These are phyloP conservation scores for Trametes coccinea DNA, from an alignment of 768 basidiomycete species.

Conservation along the genomic window DNA sequence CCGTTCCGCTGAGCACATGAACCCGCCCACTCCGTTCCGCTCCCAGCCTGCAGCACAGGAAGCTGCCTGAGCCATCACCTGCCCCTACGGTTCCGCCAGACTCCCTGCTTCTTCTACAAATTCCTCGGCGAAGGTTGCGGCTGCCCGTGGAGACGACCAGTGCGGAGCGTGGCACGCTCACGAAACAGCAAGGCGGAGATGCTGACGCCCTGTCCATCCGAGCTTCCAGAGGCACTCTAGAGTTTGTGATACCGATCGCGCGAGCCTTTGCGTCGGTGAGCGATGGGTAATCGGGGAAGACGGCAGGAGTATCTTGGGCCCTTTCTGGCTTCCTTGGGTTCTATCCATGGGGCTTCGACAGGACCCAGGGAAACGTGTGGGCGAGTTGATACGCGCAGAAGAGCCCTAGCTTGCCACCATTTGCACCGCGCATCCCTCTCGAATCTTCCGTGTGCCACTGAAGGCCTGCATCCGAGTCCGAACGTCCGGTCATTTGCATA, in stretches of 20 bases:
- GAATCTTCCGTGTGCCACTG: not conserved
- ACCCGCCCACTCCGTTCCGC: slow-evolving; percentile 3
- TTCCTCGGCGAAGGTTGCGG: not conserved
- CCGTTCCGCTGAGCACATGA: slow-evolving; percentile 11
- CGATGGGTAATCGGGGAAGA: slow-evolving; percentile 49
- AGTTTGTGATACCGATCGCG: slow-evolving; percentile 39
- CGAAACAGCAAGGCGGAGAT: too few relatives aligned
- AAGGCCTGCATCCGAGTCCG: too few relatives aligned
- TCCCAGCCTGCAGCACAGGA: slow-evolving; percentile 24
- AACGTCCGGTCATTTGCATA: too few relatives aligned
- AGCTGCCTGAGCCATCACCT: slow-evolving; percentile 37
- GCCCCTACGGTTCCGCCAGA: slow-evolving; percentile 38
- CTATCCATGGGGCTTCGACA: not conserved
- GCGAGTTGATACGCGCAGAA: too few relatives aligned
- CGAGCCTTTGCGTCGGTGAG: slow-evolving; percentile 48
- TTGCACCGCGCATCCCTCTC: not conserved
- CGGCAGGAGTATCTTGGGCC: slow-evolving; percentile 38
- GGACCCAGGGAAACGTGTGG: too few relatives aligned
- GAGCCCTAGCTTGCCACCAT: too few relatives aligned
- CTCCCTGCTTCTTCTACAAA: slow-evolving; percentile 1
- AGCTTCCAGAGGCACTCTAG: too few relatives aligned
- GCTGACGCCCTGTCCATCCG: too few relatives aligned
- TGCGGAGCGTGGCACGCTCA: too few relatives aligned
- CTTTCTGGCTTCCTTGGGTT: not conserved
- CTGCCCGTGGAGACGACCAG: slow-evolving; percentile 1